phyloP scores from a whole-genome alignment of 352 stramenopile genomes.

The Phytophthora quininea region DNA sequence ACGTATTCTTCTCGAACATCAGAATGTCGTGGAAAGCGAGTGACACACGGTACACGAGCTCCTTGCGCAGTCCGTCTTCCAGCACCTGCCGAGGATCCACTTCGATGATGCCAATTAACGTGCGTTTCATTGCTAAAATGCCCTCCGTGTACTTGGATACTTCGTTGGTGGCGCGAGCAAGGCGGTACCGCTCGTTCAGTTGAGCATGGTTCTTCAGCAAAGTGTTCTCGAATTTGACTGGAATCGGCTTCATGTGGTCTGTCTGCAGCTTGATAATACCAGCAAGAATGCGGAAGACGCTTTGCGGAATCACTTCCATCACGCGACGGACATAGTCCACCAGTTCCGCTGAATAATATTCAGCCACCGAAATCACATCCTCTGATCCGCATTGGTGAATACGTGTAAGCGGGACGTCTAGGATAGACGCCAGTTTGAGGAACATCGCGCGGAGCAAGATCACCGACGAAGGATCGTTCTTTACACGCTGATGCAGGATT shows the following conservation, averaged over 20 bases:
- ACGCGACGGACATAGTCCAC: conserved; percentile 95
- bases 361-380: conserved; percentile 92
- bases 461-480: conserved; percentile 92
- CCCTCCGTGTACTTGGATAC: conserved; percentile 96
- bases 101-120: conserved; percentile 93
- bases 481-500: conserved; percentile 93
- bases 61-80: conserved; percentile 94
- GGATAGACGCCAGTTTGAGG: conserved; percentile 94
- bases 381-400: conserved; percentile 92
- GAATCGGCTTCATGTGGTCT: conserved; percentile 90
- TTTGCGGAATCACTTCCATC: conserved; percentile 95
- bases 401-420: conserved; percentile 93
- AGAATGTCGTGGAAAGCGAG: conserved; percentile 87
- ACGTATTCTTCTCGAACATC: conserved; percentile 86
- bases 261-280: conserved; percentile 94
- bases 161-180: conserved; percentile 93
- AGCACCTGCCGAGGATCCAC: conserved; percentile 93
- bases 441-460: conserved; percentile 94
- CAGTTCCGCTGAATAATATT: conserved; percentile 95
- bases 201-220: conserved; percentile 93
- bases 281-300: conserved; percentile 93
- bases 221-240: conserved; percentile 93
- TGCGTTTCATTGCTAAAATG: conserved; percentile 95
- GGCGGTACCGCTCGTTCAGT: conserved; percentile 91
- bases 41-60: conserved; percentile 92